These are phyloP conservation scores for Coemansia sp. DNA, from an alignment of 192 early-diverging fungal species.

Conservation along the genomic window DNA sequence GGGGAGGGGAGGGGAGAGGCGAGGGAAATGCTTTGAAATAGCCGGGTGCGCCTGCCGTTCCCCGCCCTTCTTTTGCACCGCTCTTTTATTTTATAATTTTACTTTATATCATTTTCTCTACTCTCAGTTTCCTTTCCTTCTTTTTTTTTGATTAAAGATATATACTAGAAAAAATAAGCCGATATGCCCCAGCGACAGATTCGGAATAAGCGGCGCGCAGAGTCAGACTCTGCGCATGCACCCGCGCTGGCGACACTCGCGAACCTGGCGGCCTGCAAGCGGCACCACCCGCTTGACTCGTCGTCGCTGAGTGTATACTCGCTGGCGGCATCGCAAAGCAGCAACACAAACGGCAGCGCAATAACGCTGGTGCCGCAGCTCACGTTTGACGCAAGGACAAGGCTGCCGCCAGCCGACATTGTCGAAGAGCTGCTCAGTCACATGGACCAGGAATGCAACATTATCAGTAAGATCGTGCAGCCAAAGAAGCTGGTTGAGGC, in stretches of 20 bases:
- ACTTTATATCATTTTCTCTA: too few relatives aligned
- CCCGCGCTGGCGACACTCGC: constrained; percentile 30
- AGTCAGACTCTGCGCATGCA: constrained; percentile 1
- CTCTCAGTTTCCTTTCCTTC: too few relatives aligned
- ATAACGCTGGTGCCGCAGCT: constrained; percentile 8
- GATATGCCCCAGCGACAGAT: neutral
- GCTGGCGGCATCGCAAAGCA: neutral
- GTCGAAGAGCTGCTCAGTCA: constrained; percentile 39
- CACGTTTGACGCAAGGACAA: constrained; percentile 21
- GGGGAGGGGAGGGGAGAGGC: neutral
- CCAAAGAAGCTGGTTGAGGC: constrained; percentile 24
- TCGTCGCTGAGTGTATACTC: constrained; percentile 10
- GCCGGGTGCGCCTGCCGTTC: too few relatives aligned
- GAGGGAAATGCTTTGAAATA: neutral
- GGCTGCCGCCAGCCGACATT: constrained; percentile 32
- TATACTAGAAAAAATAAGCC: neutral
- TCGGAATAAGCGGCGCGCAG: constrained; percentile 10
- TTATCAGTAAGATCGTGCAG: constrained; percentile 46
- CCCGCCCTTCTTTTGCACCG: too few relatives aligned
- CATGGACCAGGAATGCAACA: constrained; percentile 28
- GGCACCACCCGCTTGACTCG: neutral
- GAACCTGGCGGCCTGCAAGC: constrained; percentile 16
- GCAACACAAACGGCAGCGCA: neutral
- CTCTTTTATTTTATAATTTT: too few relatives aligned
- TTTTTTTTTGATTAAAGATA: too few relatives aligned